Conservation (phyloP, 2,329 filamentous ascomycete species). For the Rhynchosporium graminicola region DNA sequence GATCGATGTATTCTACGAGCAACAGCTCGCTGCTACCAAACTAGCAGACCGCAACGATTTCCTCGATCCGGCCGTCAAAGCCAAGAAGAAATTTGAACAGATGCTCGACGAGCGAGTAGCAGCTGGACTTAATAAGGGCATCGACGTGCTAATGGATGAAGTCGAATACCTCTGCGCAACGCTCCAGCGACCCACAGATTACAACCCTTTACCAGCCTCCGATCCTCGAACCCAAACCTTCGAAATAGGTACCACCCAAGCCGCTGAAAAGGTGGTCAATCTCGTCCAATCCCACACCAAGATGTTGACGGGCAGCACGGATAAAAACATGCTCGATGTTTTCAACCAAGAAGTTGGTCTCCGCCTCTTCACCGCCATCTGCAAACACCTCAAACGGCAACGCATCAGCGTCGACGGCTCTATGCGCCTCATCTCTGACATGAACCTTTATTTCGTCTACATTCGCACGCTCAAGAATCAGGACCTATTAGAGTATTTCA, state of each 20-base stretch:
- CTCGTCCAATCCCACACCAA: conserved; percentile 85
- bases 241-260: conserved; percentile 74
- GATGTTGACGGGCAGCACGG: conserved; percentile 92
- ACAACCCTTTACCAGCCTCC: conserved; percentile 67
- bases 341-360: conserved; percentile 98
- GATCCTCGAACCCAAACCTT: conserved; percentile 39
- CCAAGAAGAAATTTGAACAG: conserved; percentile 98
- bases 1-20: conserved; percentile 98
- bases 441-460: conserved; percentile 90
- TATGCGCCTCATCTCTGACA: conserved; percentile 91
- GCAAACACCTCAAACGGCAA: conserved; percentile 97
- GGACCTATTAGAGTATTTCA: conserved; percentile 86
- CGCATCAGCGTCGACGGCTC: conserved; percentile 87
- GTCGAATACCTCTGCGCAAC: conserved; percentile 94
- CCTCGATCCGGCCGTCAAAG: conserved; percentile 83
- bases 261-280: conserved; percentile 78
- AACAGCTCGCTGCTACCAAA: conserved; percentile 81
- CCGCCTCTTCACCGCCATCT: conserved; percentile 85
- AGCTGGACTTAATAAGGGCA: conserved; percentile 93
- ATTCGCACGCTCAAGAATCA: conserved; percentile 79
- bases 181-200: conserved; percentile 82
- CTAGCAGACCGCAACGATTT: conserved; percentile 94
- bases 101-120: conserved; percentile 98
- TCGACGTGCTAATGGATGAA: conserved; percentile 97
- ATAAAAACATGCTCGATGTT: conserved; percentile 97